These are phyloP conservation scores for Gaeumannomyces sp. DNA, from an alignment of 2,329 filamentous ascomycete species.

Conservation along the genomic window DNA sequence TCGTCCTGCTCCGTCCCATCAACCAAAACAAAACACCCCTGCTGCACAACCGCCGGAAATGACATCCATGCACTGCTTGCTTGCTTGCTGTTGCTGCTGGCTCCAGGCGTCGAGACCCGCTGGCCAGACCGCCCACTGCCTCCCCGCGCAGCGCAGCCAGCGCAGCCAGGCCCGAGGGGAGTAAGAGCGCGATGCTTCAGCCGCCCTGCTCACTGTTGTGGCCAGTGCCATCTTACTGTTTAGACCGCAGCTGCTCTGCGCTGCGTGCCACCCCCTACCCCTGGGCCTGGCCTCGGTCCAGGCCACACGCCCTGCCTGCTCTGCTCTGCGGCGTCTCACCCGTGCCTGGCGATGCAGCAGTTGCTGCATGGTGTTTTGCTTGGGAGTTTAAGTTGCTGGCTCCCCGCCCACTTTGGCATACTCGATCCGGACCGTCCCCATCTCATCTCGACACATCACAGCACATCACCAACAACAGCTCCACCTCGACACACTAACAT, in stretches of 20 bases:
- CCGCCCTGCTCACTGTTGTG: conserved; percentile 9
- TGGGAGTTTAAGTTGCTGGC: not conserved
- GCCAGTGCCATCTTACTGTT: conserved; percentile 9
- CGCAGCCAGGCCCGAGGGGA: not conserved
- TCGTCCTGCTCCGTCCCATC: no score
- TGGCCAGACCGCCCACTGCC: not conserved
- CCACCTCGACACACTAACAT: not conserved
- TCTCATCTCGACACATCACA: not conserved
- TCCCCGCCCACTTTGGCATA: not conserved
- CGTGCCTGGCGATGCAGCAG: not conserved
- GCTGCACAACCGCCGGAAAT: no score
- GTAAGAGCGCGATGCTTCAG: conserved; percentile 7
- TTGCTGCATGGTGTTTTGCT: not conserved
- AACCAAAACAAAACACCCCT: no score
- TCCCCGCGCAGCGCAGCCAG: not conserved
- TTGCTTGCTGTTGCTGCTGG: no score
- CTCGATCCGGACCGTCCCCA: not conserved
- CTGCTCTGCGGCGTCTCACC: not conserved
- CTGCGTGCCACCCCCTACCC: not conserved
- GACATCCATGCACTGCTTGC: no score
- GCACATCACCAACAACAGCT: not conserved
- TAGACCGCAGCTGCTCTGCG: not conserved
- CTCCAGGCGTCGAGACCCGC: not conserved
- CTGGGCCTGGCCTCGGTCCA: not conserved
- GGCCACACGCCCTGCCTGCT: no score